Conservation (phyloP, 208 protist genomes). For the Trypanosoma brucei region DNA sequence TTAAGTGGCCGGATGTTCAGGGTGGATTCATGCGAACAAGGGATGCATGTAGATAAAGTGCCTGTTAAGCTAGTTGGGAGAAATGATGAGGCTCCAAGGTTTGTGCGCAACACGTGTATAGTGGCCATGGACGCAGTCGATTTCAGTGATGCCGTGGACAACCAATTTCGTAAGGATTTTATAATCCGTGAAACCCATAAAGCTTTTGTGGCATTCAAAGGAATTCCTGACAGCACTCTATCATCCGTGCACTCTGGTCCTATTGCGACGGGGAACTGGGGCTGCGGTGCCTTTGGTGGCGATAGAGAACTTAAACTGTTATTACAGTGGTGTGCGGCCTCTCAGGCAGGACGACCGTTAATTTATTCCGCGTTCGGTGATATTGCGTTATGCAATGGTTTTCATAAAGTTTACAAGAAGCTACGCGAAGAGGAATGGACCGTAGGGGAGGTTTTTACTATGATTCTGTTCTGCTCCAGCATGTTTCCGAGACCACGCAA, state of each 20-base stretch:
- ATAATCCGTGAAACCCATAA: conserved; percentile 83
- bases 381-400: conserved; percentile 12
- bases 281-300: conserved; percentile 88
- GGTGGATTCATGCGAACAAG: background rate
- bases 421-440: conserved; percentile 31
- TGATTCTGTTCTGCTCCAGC: conserved; percentile 17
- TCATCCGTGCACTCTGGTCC: conserved; percentile 19
- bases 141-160: conserved; percentile 15
- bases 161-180: conserved; percentile 44
- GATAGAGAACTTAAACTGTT: conserved; percentile 81
- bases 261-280: conserved; percentile 87
- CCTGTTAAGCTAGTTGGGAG: background rate
- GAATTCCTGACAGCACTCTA: conserved; percentile 17
- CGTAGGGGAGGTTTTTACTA: conserved; percentile 32
- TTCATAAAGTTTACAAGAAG: conserved; percentile 26
- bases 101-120: conserved; percentile 38
- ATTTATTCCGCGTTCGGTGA: conserved; percentile 55
- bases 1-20: background rate
- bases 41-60: background rate
- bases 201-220: conserved; percentile 69
- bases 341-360: conserved; percentile 35
- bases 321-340: conserved; percentile 81
- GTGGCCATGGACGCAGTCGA: conserved; percentile 76
- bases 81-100: background rate
- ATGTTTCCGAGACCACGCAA: background rate